phyloP scores from a whole-genome alignment of 164 flowering plant genomes.

The Vitis labrusca region DNA sequence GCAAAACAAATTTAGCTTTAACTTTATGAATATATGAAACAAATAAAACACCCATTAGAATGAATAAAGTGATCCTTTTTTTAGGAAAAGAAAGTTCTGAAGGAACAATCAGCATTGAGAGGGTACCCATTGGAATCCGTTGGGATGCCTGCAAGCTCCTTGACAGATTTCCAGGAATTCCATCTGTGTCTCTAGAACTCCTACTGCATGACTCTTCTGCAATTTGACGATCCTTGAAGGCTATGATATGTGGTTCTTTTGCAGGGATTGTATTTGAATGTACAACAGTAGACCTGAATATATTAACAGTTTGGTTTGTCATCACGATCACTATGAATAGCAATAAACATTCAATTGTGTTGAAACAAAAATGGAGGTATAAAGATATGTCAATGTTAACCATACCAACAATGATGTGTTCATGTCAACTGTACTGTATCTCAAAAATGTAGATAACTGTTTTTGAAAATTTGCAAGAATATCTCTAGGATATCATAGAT shows the following conservation, averaged over 20 bases:
- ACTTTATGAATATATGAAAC: neutral
- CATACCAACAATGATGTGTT: neutral
- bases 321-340: neutral
- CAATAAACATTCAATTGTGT: neutral
- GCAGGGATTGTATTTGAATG: constrained; percentile 63
- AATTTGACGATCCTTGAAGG: constrained; percentile 38
- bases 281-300: constrained; percentile 69
- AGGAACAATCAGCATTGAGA: neutral
- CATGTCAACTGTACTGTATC: too few species aligned
- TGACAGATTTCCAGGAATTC: constrained; percentile 34
- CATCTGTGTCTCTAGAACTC: constrained; percentile 40
- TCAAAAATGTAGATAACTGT: too few species aligned
- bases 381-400: constrained; percentile 1
- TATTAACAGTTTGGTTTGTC: neutral
- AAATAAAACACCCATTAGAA: neutral
- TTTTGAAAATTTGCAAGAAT: too few species aligned
- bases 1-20: constrained; percentile 1
- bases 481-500: too few species aligned
- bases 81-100: neutral
- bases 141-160: constrained; percentile 49
- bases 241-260: constrained; percentile 44
- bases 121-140: constrained; percentile 47
- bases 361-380: neutral
- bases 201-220: constrained; percentile 35
- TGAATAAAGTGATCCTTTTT: neutral